A percentile compares a stretch with the other conserved stretches of the same genome.
phyloP scores from a whole-genome alignment of 2,329 filamentous ascomycete genomes.

The Acarospora socialis region DNA sequence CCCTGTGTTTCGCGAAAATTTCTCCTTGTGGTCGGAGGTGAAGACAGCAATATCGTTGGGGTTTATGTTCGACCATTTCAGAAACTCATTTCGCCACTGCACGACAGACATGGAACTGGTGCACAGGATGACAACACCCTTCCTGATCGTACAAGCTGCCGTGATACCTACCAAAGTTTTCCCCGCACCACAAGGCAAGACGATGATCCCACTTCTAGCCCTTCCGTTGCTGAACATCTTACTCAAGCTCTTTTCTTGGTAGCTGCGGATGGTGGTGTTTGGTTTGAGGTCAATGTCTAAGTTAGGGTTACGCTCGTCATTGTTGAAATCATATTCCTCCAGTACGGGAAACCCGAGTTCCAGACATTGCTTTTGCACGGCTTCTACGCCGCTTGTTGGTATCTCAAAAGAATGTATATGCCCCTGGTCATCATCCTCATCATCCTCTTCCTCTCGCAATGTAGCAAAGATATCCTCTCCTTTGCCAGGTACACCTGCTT shows the following conservation, averaged over 20 bases:
- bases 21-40: slow-evolving; percentile 80
- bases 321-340: slow-evolving; percentile 94
- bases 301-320: slow-evolving; percentile 77
- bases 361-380: slow-evolving; percentile 78
- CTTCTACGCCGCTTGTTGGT: slow-evolving; percentile 64
- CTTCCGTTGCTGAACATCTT: slow-evolving; percentile 99
- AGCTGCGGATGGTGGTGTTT: slow-evolving; percentile 76
- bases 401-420: slow-evolving; percentile 92
- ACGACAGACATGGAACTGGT: slow-evolving; percentile 97
- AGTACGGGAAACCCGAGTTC: slow-evolving; percentile 76
- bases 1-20: slow-evolving; percentile 76
- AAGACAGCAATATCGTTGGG: slow-evolving; percentile 90
- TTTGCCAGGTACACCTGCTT: slow-evolving; percentile 32
- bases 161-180: slow-evolving; percentile 98
- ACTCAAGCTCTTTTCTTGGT: slow-evolving; percentile 92
- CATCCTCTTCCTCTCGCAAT: slow-evolving; percentile 58
- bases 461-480: slow-evolving; percentile 58
- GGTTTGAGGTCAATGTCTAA: slow-evolving; percentile 88
- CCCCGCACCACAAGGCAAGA: slow-evolving; percentile 87
- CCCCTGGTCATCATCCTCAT: slow-evolving; percentile 68
- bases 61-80: slow-evolving; percentile 98
- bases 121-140: slow-evolving; percentile 86
- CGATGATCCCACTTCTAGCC: slow-evolving; percentile 94
- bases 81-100: slow-evolving; percentile 90
- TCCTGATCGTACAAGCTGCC: slow-evolving; percentile 93